Percentiles rank a stretch among this genome's conserved stretches.
Evolutionary conservation across 2,329 filamentous ascomycete species (phyloP).

Genomic region (Fonsecaea pugnacius): DNA sequence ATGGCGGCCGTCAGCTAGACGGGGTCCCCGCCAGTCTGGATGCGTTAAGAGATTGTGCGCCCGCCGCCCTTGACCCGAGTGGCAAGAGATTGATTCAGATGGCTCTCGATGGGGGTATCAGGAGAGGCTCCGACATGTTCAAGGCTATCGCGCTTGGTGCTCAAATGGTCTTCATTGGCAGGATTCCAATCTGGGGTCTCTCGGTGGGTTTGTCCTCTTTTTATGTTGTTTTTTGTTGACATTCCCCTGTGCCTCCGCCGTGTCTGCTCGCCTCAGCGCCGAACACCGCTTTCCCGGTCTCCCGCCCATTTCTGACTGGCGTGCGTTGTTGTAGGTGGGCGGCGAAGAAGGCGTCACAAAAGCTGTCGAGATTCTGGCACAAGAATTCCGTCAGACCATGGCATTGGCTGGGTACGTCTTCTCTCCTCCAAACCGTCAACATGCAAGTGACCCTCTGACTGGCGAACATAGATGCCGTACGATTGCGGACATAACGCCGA

Average conservation of each 20-base stretch:
- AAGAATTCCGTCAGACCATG: background rate
- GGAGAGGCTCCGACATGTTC: conserved; percentile 61
- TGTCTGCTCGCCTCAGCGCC: too few relatives aligned
- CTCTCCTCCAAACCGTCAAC: too few relatives aligned
- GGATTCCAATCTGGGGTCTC: conserved; percentile 56
- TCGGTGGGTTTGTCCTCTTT: conserved; percentile 1
- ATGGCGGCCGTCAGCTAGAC: conserved; percentile 29
- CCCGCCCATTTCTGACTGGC: too few relatives aligned
- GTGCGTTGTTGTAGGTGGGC: background rate
- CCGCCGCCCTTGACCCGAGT: conserved; percentile 31
- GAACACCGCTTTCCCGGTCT: too few relatives aligned
- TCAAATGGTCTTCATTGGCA: conserved; percentile 54
- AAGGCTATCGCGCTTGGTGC: conserved; percentile 60
- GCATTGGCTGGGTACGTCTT: background rate
- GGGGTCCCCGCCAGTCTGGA: conserved; percentile 45
- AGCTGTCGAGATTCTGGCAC: background rate
- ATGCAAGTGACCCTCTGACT: too few relatives aligned
- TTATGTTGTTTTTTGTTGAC: background rate
- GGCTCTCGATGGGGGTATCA: conserved; percentile 61
- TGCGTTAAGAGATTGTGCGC: conserved; percentile 36
- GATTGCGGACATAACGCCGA: too few relatives aligned
- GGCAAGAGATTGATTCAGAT: conserved; percentile 34
- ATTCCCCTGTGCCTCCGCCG: background rate
- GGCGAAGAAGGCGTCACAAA: background rate
- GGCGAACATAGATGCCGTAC: too few relatives aligned